Evolutionary conservation across 495 filamentous ascomycete genomes (phyloP).

Genomic region (Chaetomium fimeti): DNA sequence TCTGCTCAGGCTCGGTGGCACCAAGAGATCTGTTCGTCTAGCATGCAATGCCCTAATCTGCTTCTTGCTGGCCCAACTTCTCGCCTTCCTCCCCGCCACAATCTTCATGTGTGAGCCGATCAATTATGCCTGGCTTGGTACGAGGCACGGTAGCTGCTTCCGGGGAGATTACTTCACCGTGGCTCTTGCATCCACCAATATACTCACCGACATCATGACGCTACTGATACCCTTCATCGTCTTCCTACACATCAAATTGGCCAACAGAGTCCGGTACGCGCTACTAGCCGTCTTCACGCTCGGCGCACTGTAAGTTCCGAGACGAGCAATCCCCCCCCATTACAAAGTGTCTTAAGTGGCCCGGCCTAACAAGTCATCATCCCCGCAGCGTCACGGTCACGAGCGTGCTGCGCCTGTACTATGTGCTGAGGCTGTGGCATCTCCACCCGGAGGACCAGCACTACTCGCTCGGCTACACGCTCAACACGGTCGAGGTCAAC

Average conservation of each 20-base stretch:
- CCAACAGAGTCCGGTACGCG: slow-evolving; percentile 42
- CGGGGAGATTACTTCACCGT: slow-evolving; percentile 43
- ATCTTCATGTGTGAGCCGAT: slow-evolving; percentile 57
- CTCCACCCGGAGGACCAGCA: slow-evolving; percentile 28
- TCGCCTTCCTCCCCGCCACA: slow-evolving; percentile 53
- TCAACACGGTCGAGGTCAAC: slow-evolving; percentile 52
- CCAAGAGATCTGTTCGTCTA: slow-evolving; percentile 40
- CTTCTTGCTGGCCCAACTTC: slow-evolving; percentile 49
- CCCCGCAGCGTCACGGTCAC: slow-evolving; percentile 49
- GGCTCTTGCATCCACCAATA: slow-evolving; percentile 44
- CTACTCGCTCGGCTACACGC: slow-evolving; percentile 46
- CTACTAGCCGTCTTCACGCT: slow-evolving; percentile 48
- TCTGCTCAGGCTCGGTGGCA: slow-evolving; percentile 49
- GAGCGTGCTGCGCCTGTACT: slow-evolving; percentile 38
- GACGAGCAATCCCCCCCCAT: neutral
- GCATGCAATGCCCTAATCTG: slow-evolving; percentile 46
- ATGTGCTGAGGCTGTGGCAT: slow-evolving; percentile 30
- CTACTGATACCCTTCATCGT: slow-evolving; percentile 47
- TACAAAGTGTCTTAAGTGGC: neutral
- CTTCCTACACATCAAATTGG: slow-evolving; percentile 46
- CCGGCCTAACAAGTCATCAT: neutral
- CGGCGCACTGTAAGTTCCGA: slow-evolving; percentile 44
- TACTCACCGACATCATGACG: slow-evolving; percentile 51
- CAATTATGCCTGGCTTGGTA: slow-evolving; percentile 41
- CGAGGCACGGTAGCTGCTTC: slow-evolving; percentile 45